phyloP scores from a whole-genome alignment of 352 stramenopile genomes.

The Pythium oligandrum region DNA sequence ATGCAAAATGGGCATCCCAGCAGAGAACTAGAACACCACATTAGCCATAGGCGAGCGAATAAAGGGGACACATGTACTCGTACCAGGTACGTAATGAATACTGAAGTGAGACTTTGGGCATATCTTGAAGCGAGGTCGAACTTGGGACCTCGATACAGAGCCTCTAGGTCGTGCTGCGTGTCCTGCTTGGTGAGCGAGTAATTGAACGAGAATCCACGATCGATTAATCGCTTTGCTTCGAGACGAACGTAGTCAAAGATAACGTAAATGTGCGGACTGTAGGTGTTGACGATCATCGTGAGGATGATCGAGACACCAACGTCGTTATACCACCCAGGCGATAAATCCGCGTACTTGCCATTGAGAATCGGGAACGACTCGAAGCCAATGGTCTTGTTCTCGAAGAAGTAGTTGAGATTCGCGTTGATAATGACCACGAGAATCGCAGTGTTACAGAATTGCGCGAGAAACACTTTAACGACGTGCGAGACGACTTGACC shows the following conservation, averaged over 20 bases:
- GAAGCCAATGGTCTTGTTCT: slow-evolving; percentile 13
- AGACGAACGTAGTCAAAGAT: slow-evolving; percentile 50
- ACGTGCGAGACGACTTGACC: slow-evolving; percentile 67
- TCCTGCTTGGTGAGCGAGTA: slow-evolving; percentile 64
- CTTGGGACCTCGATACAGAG: slow-evolving; percentile 66
- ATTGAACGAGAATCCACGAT: slow-evolving; percentile 65
- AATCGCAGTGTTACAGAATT: slow-evolving; percentile 82
- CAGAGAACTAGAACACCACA: slow-evolving; percentile 49
- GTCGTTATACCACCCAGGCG: slow-evolving; percentile 71
- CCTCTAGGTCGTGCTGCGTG: slow-evolving; percentile 77
- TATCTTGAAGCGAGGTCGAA: slow-evolving; percentile 75
- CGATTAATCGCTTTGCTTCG: slow-evolving; percentile 43
- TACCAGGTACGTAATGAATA: slow-evolving; percentile 82
- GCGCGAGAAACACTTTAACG: slow-evolving; percentile 70
- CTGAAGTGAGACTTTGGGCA: slow-evolving; percentile 66
- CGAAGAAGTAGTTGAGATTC: slow-evolving; percentile 67
- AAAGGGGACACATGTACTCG: not conserved
- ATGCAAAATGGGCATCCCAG: slow-evolving; percentile 74
- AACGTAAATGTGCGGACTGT: slow-evolving; percentile 61
- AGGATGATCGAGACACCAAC: slow-evolving; percentile 77
- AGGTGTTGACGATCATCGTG: slow-evolving; percentile 79
- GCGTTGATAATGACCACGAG: slow-evolving; percentile 78
- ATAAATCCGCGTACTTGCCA: slow-evolving; percentile 79
- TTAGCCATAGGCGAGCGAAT: slow-evolving; percentile 1
- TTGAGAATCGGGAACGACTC: slow-evolving; percentile 45